Conservation (phyloP, 2,329 filamentous ascomycete species). For the Phaeoacremonium minimum region DNA sequence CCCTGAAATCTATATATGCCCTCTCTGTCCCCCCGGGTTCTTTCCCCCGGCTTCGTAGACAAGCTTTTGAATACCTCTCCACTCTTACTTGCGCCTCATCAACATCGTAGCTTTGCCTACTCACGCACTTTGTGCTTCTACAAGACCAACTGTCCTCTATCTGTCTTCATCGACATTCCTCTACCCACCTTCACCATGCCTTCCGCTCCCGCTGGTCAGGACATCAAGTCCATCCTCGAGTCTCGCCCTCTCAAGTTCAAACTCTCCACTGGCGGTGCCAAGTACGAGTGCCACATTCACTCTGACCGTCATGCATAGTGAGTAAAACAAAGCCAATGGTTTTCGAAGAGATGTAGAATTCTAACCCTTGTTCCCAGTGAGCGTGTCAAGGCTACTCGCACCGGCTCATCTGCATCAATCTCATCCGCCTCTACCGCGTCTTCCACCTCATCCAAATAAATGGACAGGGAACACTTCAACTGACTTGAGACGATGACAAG, state of each 20-base stretch:
- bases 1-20: too few species aligned
- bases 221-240: slow-evolving; percentile 24
- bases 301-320: slow-evolving; percentile 38
- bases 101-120: too few species aligned
- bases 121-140: too few species aligned
- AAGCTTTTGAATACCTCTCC: too few species aligned
- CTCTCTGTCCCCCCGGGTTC: too few species aligned
- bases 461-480: not conserved
- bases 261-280: slow-evolving; percentile 34
- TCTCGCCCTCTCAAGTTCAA: slow-evolving; percentile 38
- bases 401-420: slow-evolving; percentile 9
- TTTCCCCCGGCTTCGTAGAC: too few species aligned
- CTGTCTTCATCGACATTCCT: too few species aligned
- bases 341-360: not conserved
- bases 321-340: slow-evolving; percentile 14
- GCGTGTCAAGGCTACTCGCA: slow-evolving; percentile 9
- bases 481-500: not conserved
- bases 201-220: slow-evolving; percentile 3
- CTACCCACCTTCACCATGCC: slow-evolving; percentile 6
- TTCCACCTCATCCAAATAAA: slow-evolving; percentile 10
- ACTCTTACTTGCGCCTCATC: too few species aligned
- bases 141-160: not conserved
- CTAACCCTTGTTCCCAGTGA: slow-evolving; percentile 6
- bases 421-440: slow-evolving; percentile 9
- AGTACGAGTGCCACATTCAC: slow-evolving; percentile 31